Evolutionary conservation across 2,329 filamentous ascomycete species (phyloP), one percentile per base, ranked within the genome.

Genomic region (Epichloe typhina): DNA sequence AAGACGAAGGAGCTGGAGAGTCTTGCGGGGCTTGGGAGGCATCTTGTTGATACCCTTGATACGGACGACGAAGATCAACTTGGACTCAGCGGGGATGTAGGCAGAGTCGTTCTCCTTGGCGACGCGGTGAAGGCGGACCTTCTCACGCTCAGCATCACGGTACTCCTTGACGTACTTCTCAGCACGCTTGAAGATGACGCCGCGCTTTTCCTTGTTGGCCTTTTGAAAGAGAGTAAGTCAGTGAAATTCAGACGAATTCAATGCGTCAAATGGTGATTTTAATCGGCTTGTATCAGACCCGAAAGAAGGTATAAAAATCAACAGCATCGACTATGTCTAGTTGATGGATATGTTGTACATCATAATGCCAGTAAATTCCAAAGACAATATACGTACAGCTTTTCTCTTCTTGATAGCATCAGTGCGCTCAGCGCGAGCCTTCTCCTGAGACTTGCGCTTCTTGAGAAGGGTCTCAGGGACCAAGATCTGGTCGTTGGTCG

Each of bases 11-110:
- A 98, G 88, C 79, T 98, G 93, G 65, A 98, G 84, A 69, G 95
- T 97, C 85, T 98, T 98, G 82, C 93, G 90, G 75, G 94, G 94
- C 87, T 98, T 97, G 65, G 93, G 93, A 71, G 94, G 84, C 67
- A 98, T 97, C 87, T 98, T 98, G 88, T 97, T 97, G 89, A 98
- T 97, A 95, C 91, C 93, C 88, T 98, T 98, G 82, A 98, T 98
- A 73, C 93, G 91, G 74, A 97, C 77, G 66, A 98, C 83, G 73
- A 98, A 98, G 77, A 91, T 89, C 68, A 98, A 80, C 78, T 95
- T 96, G 70, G 87, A 76, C 82, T 98, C 89, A 59, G 88, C 90
- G 59, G 88, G 84, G 63, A 98, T 86, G 75, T 94, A 93, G 82
- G 91, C 93, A 70, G 82, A 86, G 72, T 91, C 91, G 68, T 88